Evolutionary conservation across 1,284 basidiomycete species (phyloP), one percentile per base, ranked within the genome.

Genomic region (Fomitopsis betulina): DNA sequence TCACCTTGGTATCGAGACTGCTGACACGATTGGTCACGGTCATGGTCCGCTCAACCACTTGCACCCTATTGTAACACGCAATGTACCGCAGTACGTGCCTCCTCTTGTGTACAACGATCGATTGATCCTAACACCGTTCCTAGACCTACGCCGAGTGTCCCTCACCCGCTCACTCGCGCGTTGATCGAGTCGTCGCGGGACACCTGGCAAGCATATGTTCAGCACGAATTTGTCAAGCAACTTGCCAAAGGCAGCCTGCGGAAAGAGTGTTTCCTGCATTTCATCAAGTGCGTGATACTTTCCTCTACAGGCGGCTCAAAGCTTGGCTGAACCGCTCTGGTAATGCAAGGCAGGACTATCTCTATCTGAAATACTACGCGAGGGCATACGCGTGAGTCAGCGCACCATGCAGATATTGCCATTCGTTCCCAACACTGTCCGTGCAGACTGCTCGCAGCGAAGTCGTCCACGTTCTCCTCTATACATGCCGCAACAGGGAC

Each of bases 31-130:
- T 1, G 96, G 95, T 1, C 72, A 77, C 8, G 95, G 96, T 0
- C 76, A 89, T 57, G 95, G 94, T 0, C 94, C 96, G 1, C 79
- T 98, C 21, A 94, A 98, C 71, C 95, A 98, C 69, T 76, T 89
- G 55, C 90, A 94, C 68, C 76, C 83, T 0, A 75, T 87, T n/a
- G 69, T 75, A 1, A 73, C 67, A 10, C 75, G 80, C 0, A 66
- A 76, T 2, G 70, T 96, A 19, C 83, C 85, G 2, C 75, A 74
- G 92, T 93, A 19, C 7, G 10, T 49, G 4, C 47, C 50, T 30
- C 49, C 38, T 27, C 19, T 5, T 17, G 39, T 13, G 58, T 3
- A 17, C 42, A 21, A 19, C 38, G 7, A 30, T 33, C 33, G 51
- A 13, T 9, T 45, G 9, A 13, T 45, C 25, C 38, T 58, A 3